Conservation (phyloP, 371 early-diverging fungal genomes). For the Syncephalis plumigaleata region DNA sequence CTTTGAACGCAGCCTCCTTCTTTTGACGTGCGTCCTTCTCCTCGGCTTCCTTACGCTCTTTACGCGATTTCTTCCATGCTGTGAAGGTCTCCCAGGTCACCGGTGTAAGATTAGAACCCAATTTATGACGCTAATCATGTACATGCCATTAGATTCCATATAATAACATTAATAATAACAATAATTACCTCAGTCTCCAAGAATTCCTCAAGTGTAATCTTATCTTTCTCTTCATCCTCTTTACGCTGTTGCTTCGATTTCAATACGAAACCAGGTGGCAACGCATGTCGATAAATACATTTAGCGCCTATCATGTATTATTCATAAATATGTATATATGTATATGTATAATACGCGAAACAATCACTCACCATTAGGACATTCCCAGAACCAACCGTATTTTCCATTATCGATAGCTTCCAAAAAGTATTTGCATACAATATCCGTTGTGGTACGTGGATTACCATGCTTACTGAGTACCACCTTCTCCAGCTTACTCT, state of each 20-base stretch:
- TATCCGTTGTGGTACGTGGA: conserved; percentile 76
- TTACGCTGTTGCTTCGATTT: conserved; percentile 70
- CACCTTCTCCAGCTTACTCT: conserved; percentile 73
- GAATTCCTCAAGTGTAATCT: conserved; percentile 89
- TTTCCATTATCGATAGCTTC: conserved; percentile 95
- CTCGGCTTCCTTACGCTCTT: conserved; percentile 52
- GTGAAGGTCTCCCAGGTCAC: conserved; percentile 90
- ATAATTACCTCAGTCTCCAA: conserved; percentile 86
- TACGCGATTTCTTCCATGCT: conserved; percentile 88
- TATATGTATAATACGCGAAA: too few species aligned
- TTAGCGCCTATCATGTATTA: conserved; percentile 18
- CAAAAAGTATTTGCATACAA: conserved; percentile 98
- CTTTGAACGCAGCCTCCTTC: conserved; percentile 80
- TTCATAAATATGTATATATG: neutral
- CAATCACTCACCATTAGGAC: conserved; percentile 88
- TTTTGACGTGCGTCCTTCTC: conserved; percentile 43
- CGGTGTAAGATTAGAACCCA: conserved; percentile 87
- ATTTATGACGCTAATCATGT: conserved; percentile 77
- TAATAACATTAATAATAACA: too few species aligned
- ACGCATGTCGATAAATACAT: conserved; percentile 93
- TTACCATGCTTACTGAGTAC: conserved; percentile 73
- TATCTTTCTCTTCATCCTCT: conserved; percentile 52
- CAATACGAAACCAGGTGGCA: conserved; percentile 94
- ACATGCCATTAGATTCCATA: too few species aligned
- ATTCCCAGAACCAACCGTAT: conserved; percentile 99